Percentiles rank a stretch among this genome's conserved stretches.
phyloP scores from a whole-genome alignment of 106 monocot species.

The Hemerocallis citrina region DNA sequence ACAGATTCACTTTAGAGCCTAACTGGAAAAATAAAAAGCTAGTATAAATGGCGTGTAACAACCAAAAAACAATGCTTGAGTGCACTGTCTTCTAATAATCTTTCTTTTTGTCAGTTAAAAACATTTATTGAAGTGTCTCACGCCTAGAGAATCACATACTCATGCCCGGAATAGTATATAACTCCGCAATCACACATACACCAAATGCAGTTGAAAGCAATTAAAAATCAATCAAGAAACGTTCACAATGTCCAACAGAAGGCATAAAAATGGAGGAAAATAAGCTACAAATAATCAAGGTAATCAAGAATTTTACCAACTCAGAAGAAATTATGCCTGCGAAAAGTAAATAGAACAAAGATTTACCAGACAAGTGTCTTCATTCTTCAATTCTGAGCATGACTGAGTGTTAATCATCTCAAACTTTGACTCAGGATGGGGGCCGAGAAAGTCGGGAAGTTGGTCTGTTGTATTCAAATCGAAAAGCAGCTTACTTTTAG shows the following conservation, averaged over 20 bases:
- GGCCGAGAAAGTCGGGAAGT: not conserved
- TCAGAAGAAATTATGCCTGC: not conserved
- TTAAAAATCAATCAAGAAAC: not conserved
- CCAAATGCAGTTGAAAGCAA: not conserved
- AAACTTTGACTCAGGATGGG: not conserved
- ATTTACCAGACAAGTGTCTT: conserved; percentile 13
- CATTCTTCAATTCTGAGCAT: conserved; percentile 1
- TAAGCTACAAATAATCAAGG: not conserved
- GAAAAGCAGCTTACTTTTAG: not conserved
- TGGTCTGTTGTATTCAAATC: not conserved
- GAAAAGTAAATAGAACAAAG: not conserved
- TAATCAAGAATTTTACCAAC: not conserved
- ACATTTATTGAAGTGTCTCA: too few species aligned
- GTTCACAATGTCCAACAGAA: not conserved
- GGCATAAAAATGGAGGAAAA: too few species aligned
- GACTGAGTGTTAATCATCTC: not conserved
- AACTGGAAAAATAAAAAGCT: too few species aligned
- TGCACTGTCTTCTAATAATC: too few species aligned
- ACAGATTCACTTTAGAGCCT: too few species aligned
- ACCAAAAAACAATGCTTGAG: too few species aligned
- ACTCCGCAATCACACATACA: not conserved
- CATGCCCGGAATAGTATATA: too few species aligned
- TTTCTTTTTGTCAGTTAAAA: too few species aligned
- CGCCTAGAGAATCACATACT: too few species aligned
- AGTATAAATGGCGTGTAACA: too few species aligned